Conservation (phyloP, 1,284 basidiomycete genomes). For the Trichosporon sp. region DNA sequence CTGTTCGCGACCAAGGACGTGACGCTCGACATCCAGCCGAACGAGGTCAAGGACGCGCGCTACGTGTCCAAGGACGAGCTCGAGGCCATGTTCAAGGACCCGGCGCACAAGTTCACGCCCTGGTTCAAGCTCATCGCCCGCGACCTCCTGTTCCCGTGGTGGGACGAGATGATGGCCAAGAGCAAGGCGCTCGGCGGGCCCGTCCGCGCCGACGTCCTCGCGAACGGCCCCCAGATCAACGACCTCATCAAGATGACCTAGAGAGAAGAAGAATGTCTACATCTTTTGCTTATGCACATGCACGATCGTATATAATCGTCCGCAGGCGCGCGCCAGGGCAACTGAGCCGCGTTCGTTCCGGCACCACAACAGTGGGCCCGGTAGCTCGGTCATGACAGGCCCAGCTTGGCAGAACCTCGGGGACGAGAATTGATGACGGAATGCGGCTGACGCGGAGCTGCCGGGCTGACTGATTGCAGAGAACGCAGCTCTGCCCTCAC, state of each 20-base stretch:
- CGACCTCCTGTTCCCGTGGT: constrained; percentile 97
- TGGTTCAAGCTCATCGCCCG: constrained; percentile 99
- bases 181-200: constrained; percentile 54
- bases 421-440: neutral
- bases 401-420: neutral
- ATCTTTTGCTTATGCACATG: neutral
- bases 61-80: constrained; percentile 90
- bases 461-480: neutral
- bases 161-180: constrained; percentile 76
- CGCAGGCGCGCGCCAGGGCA: too few species aligned
- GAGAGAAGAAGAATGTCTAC: constrained; percentile 7
- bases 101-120: constrained; percentile 82
- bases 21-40: constrained; percentile 73
- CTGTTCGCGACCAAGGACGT: constrained; percentile 90
- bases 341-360: too few species aligned
- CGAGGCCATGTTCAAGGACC: constrained; percentile 80
- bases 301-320: neutral
- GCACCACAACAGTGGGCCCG: too few species aligned
- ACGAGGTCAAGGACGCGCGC: constrained; percentile 87
- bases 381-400: too few species aligned
- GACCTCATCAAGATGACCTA: constrained; percentile 72
- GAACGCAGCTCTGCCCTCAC: too few species aligned
- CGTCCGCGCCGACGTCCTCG: constrained; percentile 38
- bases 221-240: constrained; percentile 51
- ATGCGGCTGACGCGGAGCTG: neutral